These are phyloP conservation scores for Lentinula sp. DNA, from an alignment of 768 basidiomycete genomes.

Conservation along the genomic window DNA sequence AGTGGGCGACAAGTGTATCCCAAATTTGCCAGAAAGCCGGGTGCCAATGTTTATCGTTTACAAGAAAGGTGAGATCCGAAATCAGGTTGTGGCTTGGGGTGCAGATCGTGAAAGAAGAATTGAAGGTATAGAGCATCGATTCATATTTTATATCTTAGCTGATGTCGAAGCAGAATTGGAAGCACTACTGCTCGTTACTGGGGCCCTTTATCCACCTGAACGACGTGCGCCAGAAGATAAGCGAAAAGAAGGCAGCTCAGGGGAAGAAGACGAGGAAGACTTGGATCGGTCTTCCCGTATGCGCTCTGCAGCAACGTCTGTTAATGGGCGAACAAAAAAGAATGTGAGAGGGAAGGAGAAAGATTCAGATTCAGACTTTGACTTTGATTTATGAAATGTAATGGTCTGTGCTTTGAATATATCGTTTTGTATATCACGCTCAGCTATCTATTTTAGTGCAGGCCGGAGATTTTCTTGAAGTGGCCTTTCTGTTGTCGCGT, in stretches of 20 bases:
- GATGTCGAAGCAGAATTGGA: constrained; percentile 54
- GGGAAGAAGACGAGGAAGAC: constrained; percentile 45
- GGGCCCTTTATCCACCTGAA: constrained; percentile 57
- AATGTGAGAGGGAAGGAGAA: constrained; percentile 35
- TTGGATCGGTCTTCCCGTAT: constrained; percentile 46
- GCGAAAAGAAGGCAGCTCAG: constrained; percentile 33
- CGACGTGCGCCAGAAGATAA: constrained; percentile 21
- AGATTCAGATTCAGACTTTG: constrained; percentile 76
- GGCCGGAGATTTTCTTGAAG: background rate
- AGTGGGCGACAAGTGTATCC: constrained; percentile 90
- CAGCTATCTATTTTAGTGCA: background rate
- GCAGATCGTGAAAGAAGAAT: constrained; percentile 69
- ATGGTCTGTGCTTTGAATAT: background rate
- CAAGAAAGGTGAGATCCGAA: constrained; percentile 83
- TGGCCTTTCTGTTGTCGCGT: background rate
- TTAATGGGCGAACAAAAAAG: constrained; percentile 43
- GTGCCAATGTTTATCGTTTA: constrained; percentile 92
- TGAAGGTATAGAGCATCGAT: constrained; percentile 50
- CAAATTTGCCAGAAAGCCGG: constrained; percentile 88
- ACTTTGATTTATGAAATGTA: constrained; percentile 55
- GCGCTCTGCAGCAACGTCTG: constrained; percentile 53
- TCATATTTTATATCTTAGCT: constrained; percentile 5
- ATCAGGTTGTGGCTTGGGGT: constrained; percentile 83
- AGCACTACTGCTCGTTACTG: constrained; percentile 56
- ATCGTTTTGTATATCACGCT: background rate